Percentiles rank a stretch among this genome's conserved stretches.
Conservation (phyloP, 1,139 yeast species). For the Petasospora rhodanensis region DNA sequence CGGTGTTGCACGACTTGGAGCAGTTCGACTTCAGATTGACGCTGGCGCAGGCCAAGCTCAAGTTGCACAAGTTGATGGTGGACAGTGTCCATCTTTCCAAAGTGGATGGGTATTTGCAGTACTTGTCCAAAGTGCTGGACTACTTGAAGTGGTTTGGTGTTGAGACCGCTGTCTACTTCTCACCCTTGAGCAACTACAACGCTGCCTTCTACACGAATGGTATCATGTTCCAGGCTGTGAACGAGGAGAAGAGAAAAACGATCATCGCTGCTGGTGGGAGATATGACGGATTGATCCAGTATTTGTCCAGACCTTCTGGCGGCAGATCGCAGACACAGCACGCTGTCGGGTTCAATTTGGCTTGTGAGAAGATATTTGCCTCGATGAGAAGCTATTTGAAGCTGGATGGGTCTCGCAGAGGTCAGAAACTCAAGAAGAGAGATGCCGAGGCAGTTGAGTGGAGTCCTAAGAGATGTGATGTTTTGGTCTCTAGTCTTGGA, state of each 20-base stretch:
- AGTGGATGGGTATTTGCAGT: constrained; percentile 58
- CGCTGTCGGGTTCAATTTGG: constrained; percentile 84
- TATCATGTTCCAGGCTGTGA: constrained; percentile 82
- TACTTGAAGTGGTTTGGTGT: constrained; percentile 59
- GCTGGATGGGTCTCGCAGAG: constrained; percentile 26
- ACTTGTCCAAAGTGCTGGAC: constrained; percentile 52
- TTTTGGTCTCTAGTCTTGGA: constrained; percentile 65
- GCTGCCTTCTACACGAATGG: constrained; percentile 74
- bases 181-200: constrained; percentile 81
- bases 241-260: constrained; percentile 43
- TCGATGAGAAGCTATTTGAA: constrained; percentile 43
- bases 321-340: constrained; percentile 41
- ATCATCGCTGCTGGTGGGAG: constrained; percentile 92
- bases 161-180: constrained; percentile 41
- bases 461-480: constrained; percentile 67
- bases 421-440: constrained; percentile 26
- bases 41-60: constrained; percentile 56
- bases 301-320: constrained; percentile 51
- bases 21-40: constrained; percentile 71
- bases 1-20: constrained; percentile 77
- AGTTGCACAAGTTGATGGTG: constrained; percentile 64
- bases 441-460: constrained; percentile 35
- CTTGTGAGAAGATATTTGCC: constrained; percentile 54
- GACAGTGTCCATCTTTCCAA: constrained; percentile 59
- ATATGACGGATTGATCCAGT: constrained; percentile 66